Conservation (phyloP, 2,329 filamentous ascomycete species). For the Penicillium sp. region DNA sequence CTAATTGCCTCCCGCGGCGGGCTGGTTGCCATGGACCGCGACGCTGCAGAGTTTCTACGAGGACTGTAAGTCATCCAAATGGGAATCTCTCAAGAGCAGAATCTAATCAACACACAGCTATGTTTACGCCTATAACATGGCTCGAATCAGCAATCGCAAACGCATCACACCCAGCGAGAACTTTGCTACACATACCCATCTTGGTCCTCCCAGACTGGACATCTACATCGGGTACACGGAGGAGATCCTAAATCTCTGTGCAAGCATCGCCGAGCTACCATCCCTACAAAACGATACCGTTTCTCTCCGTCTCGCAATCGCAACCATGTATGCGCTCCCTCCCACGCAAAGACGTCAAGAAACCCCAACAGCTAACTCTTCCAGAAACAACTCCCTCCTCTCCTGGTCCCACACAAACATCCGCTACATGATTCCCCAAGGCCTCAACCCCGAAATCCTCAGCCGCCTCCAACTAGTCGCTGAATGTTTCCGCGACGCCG, state of each 20-base stretch:
- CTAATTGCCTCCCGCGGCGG: slow-evolving; percentile 40
- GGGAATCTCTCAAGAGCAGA: not conserved
- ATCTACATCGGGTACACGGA: slow-evolving; percentile 46
- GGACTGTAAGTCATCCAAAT: slow-evolving; percentile 35
- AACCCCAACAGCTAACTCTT: not conserved
- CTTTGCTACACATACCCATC: slow-evolving; percentile 24
- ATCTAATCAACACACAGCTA: slow-evolving; percentile 30
- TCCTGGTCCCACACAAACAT: slow-evolving; percentile 35
- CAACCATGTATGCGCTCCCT: slow-evolving; percentile 31
- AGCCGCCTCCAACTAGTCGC: slow-evolving; percentile 40
- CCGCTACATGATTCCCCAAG: slow-evolving; percentile 36
- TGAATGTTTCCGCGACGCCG: slow-evolving; percentile 43
- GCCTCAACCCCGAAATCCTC: slow-evolving; percentile 31
- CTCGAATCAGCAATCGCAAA: slow-evolving; percentile 38
- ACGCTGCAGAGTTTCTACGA: slow-evolving; percentile 37
- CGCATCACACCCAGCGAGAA: slow-evolving; percentile 20
- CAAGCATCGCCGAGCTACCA: slow-evolving; percentile 38
- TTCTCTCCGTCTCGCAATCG: slow-evolving; percentile 31
- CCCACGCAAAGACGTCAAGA: not conserved
- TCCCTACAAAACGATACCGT: slow-evolving; percentile 23
- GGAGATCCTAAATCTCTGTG: slow-evolving; percentile 39
- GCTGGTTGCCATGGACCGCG: slow-evolving; percentile 32
- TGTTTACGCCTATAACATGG: slow-evolving; percentile 40
- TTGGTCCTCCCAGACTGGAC: slow-evolving; percentile 36
- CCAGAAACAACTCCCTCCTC: slow-evolving; percentile 37